Evolutionary conservation across 78 protist species (phyloP), one percentile per base, ranked within the genome.

Genomic region (Pigoraptor vietnamica): DNA sequence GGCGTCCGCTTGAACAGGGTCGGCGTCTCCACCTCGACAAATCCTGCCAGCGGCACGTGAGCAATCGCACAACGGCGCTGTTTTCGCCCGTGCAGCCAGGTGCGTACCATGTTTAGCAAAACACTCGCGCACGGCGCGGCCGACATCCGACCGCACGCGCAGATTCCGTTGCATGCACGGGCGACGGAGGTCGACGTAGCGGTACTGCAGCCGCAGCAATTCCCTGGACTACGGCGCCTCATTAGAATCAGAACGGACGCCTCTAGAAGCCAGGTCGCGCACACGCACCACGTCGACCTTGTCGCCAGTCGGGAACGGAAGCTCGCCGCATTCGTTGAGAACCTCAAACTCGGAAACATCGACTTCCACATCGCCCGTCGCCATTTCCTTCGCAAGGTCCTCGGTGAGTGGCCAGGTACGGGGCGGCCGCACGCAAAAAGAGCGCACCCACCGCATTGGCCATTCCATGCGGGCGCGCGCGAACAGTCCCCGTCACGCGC

Each of bases 21-120:
- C 24, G 98, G 98, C 40, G 98, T 97, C 84, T 97, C 98, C 0
- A 97, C 92, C 67, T 97, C 98, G 23, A 94, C 56, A 40, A 97
- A 97, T 1, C 92, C 88, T 24, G 90, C 88, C 29, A 48, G 14
- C 29, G 6, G 67, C 67, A 21, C 67, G 67, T 48, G 67, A 6
- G 67, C 67, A 6, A 48, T 14, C 6, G 14, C 6, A 21, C 67
- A 48, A 6, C 67, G 6, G 6, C 67, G 67, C 67, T n/a, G 67
- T 48, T 48, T 21, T 48, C 29, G 67, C 67, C 6, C 67, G 14
- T 48, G 67, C 67, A 48, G 14, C 67, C 67, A n/a, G n/a, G n/a
- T n/a, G n/a, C n/a, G n/a, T 14, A 48, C 67, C 67, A 48, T 48
- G 67, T 6, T 14, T 6, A 48, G 6, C 67, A 6, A 48, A 48